Evolutionary conservation across 1,284 basidiomycete species (phyloP), one percentile per base, ranked within the genome.

Genomic region (Ganoderma sinense): DNA sequence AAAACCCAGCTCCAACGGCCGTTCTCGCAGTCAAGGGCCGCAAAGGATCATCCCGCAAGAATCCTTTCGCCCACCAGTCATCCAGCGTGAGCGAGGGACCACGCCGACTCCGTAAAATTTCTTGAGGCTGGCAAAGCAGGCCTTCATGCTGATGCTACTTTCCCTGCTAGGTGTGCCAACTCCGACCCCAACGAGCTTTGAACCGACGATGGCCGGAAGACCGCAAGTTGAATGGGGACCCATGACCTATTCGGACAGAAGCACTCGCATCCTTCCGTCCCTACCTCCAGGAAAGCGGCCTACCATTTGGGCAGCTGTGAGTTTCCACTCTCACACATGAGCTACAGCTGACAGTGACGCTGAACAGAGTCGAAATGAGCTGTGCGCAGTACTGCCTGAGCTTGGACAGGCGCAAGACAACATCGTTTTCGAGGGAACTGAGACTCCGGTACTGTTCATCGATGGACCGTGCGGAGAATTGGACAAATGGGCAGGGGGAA

Each of bases 391-490:
- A 4, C 26, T 75, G 1, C 74, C 75, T 3, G 72, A 72, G 20
- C 51, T 73, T 6, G 56, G 61, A 10, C 62, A 56, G 20, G 45
- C 59, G 2, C 36, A 65, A 23, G 62, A 73, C 48, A 68, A 70
- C 18, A 53, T 77, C 48, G 65, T 71, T 7, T 73, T 66, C 41
- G 64, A 64, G 10, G 62, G 39, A 39, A 64, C 64, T 1, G 67
- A 71, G 60, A 73, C 73, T 2, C 75, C 74, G 7, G 40, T 73
- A 8, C 29, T 77, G 20, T 72, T 75, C 65, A 31, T 77, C 31
- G 72, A 74, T 31, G 72, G 71, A 0, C 20, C 29, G 0, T 43
- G 64, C 13, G 74, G 66, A 64, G 13, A 39, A 14, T 43, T 39
- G 2, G 73, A 75, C 58, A 53, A 29, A 11, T 77, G 75, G 75